Evolutionary conservation across 225 moss, liverwort and hornwort genomes (phyloP).

Genomic region (Sphagnum contortum): DNA sequence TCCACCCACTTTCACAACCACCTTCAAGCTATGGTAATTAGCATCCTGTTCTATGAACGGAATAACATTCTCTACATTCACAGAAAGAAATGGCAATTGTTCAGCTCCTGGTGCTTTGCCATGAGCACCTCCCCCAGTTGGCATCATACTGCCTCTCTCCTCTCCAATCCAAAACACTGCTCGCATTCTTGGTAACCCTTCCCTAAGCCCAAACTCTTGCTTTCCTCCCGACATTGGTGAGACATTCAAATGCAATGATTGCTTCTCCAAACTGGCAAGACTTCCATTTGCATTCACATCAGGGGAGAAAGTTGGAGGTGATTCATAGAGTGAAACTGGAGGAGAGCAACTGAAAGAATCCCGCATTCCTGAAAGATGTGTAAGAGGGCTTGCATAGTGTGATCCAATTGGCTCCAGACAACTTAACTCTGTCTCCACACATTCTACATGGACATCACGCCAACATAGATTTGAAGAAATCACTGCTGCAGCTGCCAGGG

Average conservation of each 20-base stretch:
- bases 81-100: conserved; percentile 71
- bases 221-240: conserved; percentile 25
- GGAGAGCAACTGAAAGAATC: conserved; percentile 28
- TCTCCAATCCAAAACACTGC: conserved; percentile 93
- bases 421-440: conserved; percentile 76
- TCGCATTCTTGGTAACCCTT: conserved; percentile 58
- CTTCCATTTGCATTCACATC: conserved; percentile 22
- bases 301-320: conserved; percentile 13
- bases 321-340: conserved; percentile 20
- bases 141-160: conserved; percentile 88
- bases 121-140: conserved; percentile 26
- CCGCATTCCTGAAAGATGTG: conserved; percentile 34
- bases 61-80: conserved; percentile 70
- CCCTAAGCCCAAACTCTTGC: conserved; percentile 9
- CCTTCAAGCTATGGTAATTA: conserved; percentile 71
- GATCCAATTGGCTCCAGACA: conserved; percentile 24
- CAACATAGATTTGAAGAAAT: conserved; percentile 69
- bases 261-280: conserved; percentile 20
- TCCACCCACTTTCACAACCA: conserved; percentile 74
- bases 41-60: conserved; percentile 75
- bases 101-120: conserved; percentile 25
- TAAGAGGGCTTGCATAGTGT: conserved; percentile 39
- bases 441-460: conserved; percentile 78
- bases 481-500: conserved; percentile 77
- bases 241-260: conserved; percentile 23